These are phyloP conservation scores for Auriculariales sp. DNA, from an alignment of 768 basidiomycete genomes.

Conservation along the genomic window DNA sequence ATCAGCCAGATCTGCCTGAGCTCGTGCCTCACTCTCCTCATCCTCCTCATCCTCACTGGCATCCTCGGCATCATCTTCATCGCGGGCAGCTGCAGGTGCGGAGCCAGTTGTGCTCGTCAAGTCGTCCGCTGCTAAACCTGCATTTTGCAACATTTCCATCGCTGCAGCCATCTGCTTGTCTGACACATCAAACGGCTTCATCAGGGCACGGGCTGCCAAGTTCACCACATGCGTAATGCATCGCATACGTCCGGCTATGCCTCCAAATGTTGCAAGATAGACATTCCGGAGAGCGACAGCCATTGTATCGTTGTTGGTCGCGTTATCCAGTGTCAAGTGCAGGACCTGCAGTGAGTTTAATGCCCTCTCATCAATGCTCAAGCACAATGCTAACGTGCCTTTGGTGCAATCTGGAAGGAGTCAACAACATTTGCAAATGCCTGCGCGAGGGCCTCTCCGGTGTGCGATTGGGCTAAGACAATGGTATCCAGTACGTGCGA, in stretches of 20 bases:
- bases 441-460: conserved; percentile 18
- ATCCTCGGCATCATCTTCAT: conserved; percentile 2
- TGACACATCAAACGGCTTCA: conserved; percentile 18
- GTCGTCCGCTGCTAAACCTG: too few species aligned
- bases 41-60: conserved; percentile 4
- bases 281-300: conserved; percentile 12
- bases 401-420: conserved; percentile 20
- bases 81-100: conserved; percentile 6
- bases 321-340: conserved; percentile 23
- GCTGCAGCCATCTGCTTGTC: conserved; percentile 7
- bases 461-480: conserved; percentile 16
- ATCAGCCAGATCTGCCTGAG: conserved; percentile 13
- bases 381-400: conserved; percentile 13
- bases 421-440: conserved; percentile 20
- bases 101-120: too few species aligned
- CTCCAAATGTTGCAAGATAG: conserved; percentile 13
- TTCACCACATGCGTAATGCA: conserved; percentile 28
- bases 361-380: neutral
- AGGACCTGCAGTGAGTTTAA: conserved; percentile 11
- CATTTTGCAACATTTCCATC: conserved; percentile 3
- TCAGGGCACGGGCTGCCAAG: conserved; percentile 19
- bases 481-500: too few species aligned
- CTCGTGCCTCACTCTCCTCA: too few species aligned
- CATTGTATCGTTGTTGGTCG: conserved; percentile 21
- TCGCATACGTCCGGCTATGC: conserved; percentile 11